These are phyloP conservation scores for Arabidopsis thaliana DNA, from an alignment of 345 rosid genomes.

Conservation along the genomic window DNA sequence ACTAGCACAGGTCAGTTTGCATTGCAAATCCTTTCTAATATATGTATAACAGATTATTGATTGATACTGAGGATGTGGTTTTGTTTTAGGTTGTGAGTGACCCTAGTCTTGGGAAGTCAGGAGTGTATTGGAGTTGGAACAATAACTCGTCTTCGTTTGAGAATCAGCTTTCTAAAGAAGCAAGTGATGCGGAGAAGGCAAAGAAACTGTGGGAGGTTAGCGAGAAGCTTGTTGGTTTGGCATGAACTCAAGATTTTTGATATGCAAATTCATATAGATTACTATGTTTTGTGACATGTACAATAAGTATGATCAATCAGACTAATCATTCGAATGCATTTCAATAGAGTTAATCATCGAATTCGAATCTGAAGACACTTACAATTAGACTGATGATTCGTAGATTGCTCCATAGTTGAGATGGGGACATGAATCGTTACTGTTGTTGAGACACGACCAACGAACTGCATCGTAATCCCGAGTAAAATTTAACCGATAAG, in stretches of 20 bases:
- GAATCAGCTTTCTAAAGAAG: conserved; percentile 89
- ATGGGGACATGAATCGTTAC: no score
- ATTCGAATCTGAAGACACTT: conserved; percentile 4
- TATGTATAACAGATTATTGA: not conserved
- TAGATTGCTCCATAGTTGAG: not conserved
- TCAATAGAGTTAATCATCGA: conserved; percentile 16
- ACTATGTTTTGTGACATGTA: conserved; percentile 13
- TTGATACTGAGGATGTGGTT: conserved; percentile 16
- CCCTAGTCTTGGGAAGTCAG: conserved; percentile 83
- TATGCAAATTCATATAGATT: conserved; percentile 4
- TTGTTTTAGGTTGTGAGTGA: conserved; percentile 78
- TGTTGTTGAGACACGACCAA: no score
- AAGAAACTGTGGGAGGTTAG: conserved; percentile 50
- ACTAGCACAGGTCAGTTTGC: conserved; percentile 77
- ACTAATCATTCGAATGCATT: conserved; percentile 9
- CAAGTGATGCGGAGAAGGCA: conserved; percentile 87
- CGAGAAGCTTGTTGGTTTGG: conserved; percentile 54
- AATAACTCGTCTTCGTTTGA: conserved; percentile 84
- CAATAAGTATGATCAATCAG: not conserved
- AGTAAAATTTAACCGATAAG: not conserved
- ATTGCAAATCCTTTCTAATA: not conserved
- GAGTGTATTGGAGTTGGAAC: conserved; percentile 98
- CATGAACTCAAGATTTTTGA: conserved; percentile 6
- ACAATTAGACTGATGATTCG: not conserved
- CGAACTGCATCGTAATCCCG: no score